Evolutionary conservation across 805 yeast genomes (phyloP), one percentile per base, ranked within the genome.

Genomic region (Yarrowia sp.): DNA sequence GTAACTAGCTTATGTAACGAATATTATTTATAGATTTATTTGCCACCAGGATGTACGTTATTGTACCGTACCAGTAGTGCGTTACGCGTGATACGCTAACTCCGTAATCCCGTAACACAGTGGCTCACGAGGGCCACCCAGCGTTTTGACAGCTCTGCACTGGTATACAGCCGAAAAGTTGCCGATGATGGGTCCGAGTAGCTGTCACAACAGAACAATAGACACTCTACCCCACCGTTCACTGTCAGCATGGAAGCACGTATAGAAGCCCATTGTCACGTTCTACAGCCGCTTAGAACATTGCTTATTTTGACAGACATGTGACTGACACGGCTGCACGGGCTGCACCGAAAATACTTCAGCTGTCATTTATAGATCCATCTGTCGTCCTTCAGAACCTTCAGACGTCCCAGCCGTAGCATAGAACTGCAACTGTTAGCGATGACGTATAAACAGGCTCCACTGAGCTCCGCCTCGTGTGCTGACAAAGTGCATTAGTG

Each of bases 1-100:
- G 22, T 47, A 32, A 28, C 32, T n/a, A 11, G 11, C 15, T 28
- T 22, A 51, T 51, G 18, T 50, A 51, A 36, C 58, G 17, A 51
- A 51, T 51, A 51, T 51, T 51, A 51, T 51, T 51, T 51, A 51
- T 51, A 51, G 43, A 36, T 51, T 8, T 10, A 0, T 28, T 22
- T 3, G 28, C 28, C 28, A 22, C 28, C 28, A 22, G 28, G 3
- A 22, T 22, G 28, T 22, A 22, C 28, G 28, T 22, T 22, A 22
- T 22, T 22, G 28, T 22, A 22, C 4, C 5, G 28, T 22, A n/a
- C n/a, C n/a, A n/a, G n/a, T n/a, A n/a, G 28, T 22, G 3, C 5
- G 4, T 22, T 22, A 22, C 28, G 5, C 5, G 28, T 22, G 28
- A n/a, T n/a, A n/a, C n/a, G n/a, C n/a, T n/a, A n/a, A 22, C 28